Percentiles rank a stretch among this genome's conserved stretches.
Evolutionary conservation across 371 early-diverging fungal genomes (phyloP).

Genomic region (Cokeromyces recurvatus): DNA sequence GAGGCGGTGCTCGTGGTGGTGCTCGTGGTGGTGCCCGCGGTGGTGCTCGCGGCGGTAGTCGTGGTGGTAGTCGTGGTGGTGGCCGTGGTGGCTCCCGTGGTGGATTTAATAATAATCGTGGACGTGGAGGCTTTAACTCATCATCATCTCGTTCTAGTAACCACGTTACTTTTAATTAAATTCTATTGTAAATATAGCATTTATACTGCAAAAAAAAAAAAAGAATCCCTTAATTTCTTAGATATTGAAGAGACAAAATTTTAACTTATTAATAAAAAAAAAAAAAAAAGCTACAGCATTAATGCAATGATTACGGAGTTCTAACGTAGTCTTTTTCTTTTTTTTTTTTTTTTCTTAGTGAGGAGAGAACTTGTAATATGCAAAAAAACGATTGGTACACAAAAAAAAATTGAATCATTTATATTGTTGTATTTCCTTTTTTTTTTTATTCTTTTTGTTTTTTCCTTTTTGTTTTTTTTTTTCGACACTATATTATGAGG

Average conservation of each 20-base stretch:
- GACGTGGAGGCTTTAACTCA: not conserved
- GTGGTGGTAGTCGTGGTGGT: slow-evolving; percentile 4
- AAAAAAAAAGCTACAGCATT: too few species aligned
- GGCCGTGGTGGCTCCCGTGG: slow-evolving; percentile 14
- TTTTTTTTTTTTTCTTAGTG: too few species aligned
- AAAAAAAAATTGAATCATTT: too few species aligned
- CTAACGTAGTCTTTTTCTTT: too few species aligned
- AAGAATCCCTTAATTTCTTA: not conserved
- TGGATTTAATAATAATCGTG: slow-evolving; percentile 7
- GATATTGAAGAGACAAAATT: not conserved
- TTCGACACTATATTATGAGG: slow-evolving; percentile 1
- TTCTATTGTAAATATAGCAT: too few species aligned
- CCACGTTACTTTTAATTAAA: slow-evolving; percentile 15
- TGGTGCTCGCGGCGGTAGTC: slow-evolving; percentile 2
- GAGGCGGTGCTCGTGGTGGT: slow-evolving; percentile 15
- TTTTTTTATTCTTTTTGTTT: slow-evolving; percentile 1
- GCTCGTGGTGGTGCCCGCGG: slow-evolving; percentile 7
- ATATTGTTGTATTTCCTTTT: too few species aligned
- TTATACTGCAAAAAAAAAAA: too few species aligned
- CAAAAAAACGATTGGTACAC: too few species aligned
- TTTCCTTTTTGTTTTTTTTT: not conserved
- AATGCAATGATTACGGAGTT: too few species aligned
- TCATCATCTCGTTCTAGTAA: too few species aligned
- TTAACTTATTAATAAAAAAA: not conserved
- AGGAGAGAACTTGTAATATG: too few species aligned